Evolutionary conservation across 257 asterid genomes (phyloP), one percentile per base, ranked within the genome.

Genomic region (Plectranthus barbatus): DNA sequence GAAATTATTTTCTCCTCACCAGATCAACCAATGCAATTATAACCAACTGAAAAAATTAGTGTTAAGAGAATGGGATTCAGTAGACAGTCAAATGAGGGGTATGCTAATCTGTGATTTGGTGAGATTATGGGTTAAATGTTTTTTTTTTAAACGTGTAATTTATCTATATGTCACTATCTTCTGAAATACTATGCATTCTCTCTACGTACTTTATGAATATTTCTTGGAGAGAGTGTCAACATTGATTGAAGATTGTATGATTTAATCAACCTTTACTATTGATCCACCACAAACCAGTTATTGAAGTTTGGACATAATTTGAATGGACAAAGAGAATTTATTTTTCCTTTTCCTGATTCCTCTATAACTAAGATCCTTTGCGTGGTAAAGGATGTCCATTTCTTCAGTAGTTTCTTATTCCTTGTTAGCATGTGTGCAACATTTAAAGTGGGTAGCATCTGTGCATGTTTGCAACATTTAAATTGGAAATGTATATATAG

Each of bases 301-400:
- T 93, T 42, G 99, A 9, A 37, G 34, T 47, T 12, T 45, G 55
- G 54, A 29, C 34, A 33, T 56, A 47, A 34, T 62, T 36, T 55
- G 94, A 61, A 87, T 93, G 96, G 97, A 87, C 18, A 97, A 93
- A 94, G 97, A 90, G 73, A 78, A 33, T 36, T 45, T 62, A 8
- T 24, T n/a, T 58, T 58, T 66, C 44, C 56, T 34, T 54, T 52
- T 49, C 15, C 56, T 39, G 26, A 3, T 23, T 17, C 14, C 54
- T 47, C 23, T 33, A 57, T 69, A n/a, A 8, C 29, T 46, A 52
- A 47, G 26, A 18, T 9, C 66, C 12, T 31, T 36, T 52, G 52
- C 53, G 56, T 64, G 55, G 42, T 21, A 33, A 56, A 34, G 23
- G 19, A 49, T 47, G 47, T 29, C 21, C 39, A 51, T 60, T 26